Evolutionary conservation across 345 rosid species (phyloP), one percentile per base, ranked within the genome.

Genomic region (Pistacia vera): DNA sequence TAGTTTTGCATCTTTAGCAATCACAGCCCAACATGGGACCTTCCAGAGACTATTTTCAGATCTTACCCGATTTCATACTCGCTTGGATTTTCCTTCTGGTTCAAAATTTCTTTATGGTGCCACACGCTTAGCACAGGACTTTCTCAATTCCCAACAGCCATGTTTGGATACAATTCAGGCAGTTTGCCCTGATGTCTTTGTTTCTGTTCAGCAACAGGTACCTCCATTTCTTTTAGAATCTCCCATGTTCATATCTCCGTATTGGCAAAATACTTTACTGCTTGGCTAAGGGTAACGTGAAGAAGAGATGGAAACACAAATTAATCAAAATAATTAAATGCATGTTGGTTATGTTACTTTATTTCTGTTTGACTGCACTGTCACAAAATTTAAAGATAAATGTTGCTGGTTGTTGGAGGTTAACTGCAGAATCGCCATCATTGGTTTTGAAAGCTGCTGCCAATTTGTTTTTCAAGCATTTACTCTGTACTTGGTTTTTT

Each of bases 141-240:
- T 88, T 78, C 63, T 90, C 54, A 82, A 88, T 80, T 91, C 97
- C 36, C 89, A 69, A 58, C 90, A 76, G 82, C 98, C 93, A 66
- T 82, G 72, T 49, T 20, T 82, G 72, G 92, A 84, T 73, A 81
- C 91, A 18, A 66, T 92, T 74, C 88, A 83, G 77, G 87, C 86
- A 44, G 80, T 92, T 71, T 87, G 92, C 83, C 99, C 97, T 41
- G 82, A 77, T 44, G 85, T 85, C 70, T 78, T 81, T 36, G 41
- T 96, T 80, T 96, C 98, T 73, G 75, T 96, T 76, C 99, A 92
- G 81, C 99, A 96, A 77, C 99, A 93, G 97, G 98, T 93, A 85
- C 61, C n/a, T 22, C 14, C 61, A 61, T 69, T 66, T 56, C 48
- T 63, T 56, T 18, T 68, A 71, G 62, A 36, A 28, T 71, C 71